Percentiles rank a stretch among this genome's conserved stretches.
These are phyloP conservation scores for Murraya koenigii DNA, from an alignment of 345 rosid genomes.

Conservation along the genomic window DNA sequence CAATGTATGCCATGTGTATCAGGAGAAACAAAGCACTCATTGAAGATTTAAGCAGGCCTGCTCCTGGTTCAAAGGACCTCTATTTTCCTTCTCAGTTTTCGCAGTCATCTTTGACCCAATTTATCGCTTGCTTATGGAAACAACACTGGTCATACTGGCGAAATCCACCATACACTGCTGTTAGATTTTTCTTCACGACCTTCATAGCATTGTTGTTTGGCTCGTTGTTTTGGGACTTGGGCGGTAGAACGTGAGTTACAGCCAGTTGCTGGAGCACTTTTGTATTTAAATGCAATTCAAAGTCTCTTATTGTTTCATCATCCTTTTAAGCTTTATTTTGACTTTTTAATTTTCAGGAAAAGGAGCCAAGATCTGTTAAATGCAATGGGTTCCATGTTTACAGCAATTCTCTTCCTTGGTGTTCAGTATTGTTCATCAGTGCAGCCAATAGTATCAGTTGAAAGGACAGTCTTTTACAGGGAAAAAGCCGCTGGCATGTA, in stretches of 20 bases:
- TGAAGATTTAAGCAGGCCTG: constrained; percentile 51
- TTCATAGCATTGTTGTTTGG: constrained; percentile 64
- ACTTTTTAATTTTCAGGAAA: constrained; percentile 23
- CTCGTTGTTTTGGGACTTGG: constrained; percentile 76
- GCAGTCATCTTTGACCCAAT: constrained; percentile 51
- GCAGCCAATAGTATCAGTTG: constrained; percentile 68
- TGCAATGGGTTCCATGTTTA: constrained; percentile 80
- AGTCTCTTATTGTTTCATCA: neutral
- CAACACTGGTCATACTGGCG: constrained; percentile 80
- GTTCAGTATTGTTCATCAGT: constrained; percentile 56
- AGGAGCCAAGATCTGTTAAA: constrained; percentile 50
- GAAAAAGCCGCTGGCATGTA: constrained; percentile 60
- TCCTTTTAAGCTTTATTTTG: neutral
- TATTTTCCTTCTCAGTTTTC: constrained; percentile 55
- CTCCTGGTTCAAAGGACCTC: constrained; percentile 58
- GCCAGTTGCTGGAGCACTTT: neutral
- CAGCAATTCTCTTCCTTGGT: constrained; percentile 73
- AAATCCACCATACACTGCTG: constrained; percentile 68
- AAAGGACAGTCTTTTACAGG: constrained; percentile 46
- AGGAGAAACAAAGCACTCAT: constrained; percentile 77
- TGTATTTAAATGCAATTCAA: neutral
- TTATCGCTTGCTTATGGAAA: constrained; percentile 72
- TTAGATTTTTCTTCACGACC: constrained; percentile 61
- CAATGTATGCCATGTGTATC: constrained; percentile 3
- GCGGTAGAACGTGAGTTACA: constrained; percentile 52